Base-by-base conservation (phyloP, 2,329 filamentous ascomycete species). In the Cadophora sp. region DNA sequence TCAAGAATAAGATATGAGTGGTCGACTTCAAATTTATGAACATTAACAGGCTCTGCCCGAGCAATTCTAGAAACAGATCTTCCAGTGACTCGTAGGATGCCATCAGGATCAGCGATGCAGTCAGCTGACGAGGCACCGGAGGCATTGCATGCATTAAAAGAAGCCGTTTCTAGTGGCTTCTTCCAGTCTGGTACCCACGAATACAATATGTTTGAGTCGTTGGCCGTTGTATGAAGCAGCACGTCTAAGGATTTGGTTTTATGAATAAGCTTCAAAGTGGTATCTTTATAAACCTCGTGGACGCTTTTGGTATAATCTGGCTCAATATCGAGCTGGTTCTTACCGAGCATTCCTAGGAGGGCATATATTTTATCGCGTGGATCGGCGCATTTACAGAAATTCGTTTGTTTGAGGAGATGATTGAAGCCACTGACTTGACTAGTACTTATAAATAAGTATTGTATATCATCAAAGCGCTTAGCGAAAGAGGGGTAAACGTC, bases 301-400 rank as follows among this genome's bases (percentile, higher is more conserved):
- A 61, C 43, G 4, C 11, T 39, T 36, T 63, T 68, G 8, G 51
- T 33, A 55, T 68, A 70, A 18, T 66, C 47, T 9, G 60, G 41
- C 22, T 61, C 48, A 27, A 64, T 55, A 4, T 4, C 22, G 20
- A 66, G 36, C 22, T 36, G 45, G 3, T 27, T n/a, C 16, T 30
- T 41, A 58, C 39, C 5, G 6, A 61, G n/a, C 20, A 66, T 2
- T 8, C 48, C 59, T 6, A 64, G 30, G 9, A 70, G 18, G 5
- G 62, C 65, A 51, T 43, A 69, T 8, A 67, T 47, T 36, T 39
- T 59, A 24, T 70, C 68, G 2, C 68, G 20, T 39, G 51, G 65
- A 53, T 70, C 68, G n/a, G 63, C 16, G 24, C 62, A 68, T n/a
- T 61, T 43, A 24, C 50, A 62, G 4, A 27, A n/a, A 2, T 24